phyloP scores from a whole-genome alignment of 768 basidiomycete species.

The Termitomyces sp. region DNA sequence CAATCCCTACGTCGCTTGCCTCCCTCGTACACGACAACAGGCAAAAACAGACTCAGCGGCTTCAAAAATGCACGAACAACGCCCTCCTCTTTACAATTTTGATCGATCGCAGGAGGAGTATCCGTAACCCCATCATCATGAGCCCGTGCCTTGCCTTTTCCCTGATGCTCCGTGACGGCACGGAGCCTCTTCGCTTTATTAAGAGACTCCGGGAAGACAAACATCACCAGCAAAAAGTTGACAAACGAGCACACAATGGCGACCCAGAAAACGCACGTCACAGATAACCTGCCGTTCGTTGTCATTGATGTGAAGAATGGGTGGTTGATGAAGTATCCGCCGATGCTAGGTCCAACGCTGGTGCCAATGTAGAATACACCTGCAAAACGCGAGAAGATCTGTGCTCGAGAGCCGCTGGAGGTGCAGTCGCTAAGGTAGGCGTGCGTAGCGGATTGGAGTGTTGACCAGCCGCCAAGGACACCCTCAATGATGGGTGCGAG shows the following conservation, averaged over 20 bases:
- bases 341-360: conserved; percentile 75
- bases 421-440: conserved; percentile 87
- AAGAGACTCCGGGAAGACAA: conserved; percentile 69
- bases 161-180: conserved; percentile 26
- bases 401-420: conserved; percentile 74
- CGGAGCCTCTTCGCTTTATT: conserved; percentile 36
- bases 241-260: conserved; percentile 40
- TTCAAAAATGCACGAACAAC: conserved; percentile 38
- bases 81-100: conserved; percentile 10
- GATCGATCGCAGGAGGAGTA: conserved; percentile 11
- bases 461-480: conserved; percentile 77
- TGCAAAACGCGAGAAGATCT: conserved; percentile 68
- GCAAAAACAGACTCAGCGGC: conserved; percentile 74
- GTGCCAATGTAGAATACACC: conserved; percentile 79
- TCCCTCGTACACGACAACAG: conserved; percentile 42
- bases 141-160: conserved; percentile 16
- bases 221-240: conserved; percentile 60
- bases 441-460: conserved; percentile 70
- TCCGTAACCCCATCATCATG: conserved; percentile 14
- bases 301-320: conserved; percentile 21
- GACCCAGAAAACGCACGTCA: conserved; percentile 47
- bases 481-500: conserved; percentile 84
- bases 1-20: conserved; percentile 60
- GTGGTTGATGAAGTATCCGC: conserved; percentile 47
- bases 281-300: conserved; percentile 21